Conservation (phyloP, 2,329 filamentous ascomycete species). For the Curvularia verruculosa region DNA sequence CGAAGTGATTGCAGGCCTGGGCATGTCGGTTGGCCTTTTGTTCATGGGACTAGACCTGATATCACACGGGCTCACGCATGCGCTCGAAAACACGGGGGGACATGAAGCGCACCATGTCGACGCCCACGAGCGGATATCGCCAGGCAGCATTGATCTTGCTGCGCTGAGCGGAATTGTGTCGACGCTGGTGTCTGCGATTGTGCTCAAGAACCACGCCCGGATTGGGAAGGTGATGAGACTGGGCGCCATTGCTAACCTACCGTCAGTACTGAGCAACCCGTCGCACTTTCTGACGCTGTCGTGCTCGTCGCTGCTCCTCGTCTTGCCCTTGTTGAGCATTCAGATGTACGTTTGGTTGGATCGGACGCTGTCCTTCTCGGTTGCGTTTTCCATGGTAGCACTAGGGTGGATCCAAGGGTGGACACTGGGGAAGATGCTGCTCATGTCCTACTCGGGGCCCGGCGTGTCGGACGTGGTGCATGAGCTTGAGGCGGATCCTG, state of each 20-base stretch:
- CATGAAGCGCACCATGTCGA: constrained; percentile 77
- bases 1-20: constrained; percentile 93
- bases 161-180: constrained; percentile 80
- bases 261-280: constrained; percentile 88
- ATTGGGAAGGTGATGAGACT: constrained; percentile 92
- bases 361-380: constrained; percentile 76
- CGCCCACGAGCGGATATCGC: constrained; percentile 68
- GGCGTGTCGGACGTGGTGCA: constrained; percentile 75
- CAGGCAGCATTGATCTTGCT: constrained; percentile 80
- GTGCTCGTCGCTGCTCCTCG: constrained; percentile 78
- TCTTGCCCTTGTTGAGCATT: constrained; percentile 81
- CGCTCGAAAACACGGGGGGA: constrained; percentile 74
- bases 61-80: constrained; percentile 89
- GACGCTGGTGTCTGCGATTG: constrained; percentile 84
- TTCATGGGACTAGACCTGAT: constrained; percentile 97
- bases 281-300: constrained; percentile 93
- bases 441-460: constrained; percentile 80
- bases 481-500: constrained; percentile 82
- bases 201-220: constrained; percentile 86
- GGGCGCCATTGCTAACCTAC: constrained; percentile 78
- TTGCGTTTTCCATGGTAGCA: constrained; percentile 86
- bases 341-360: constrained; percentile 85
- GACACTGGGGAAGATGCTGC: constrained; percentile 87
- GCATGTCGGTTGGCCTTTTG: constrained; percentile 93
- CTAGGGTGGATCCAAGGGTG: constrained; percentile 83